Evolutionary conservation across 2,329 filamentous ascomycete genomes (phyloP).

Genomic region (Aspergillus fumigatiaffinis): DNA sequence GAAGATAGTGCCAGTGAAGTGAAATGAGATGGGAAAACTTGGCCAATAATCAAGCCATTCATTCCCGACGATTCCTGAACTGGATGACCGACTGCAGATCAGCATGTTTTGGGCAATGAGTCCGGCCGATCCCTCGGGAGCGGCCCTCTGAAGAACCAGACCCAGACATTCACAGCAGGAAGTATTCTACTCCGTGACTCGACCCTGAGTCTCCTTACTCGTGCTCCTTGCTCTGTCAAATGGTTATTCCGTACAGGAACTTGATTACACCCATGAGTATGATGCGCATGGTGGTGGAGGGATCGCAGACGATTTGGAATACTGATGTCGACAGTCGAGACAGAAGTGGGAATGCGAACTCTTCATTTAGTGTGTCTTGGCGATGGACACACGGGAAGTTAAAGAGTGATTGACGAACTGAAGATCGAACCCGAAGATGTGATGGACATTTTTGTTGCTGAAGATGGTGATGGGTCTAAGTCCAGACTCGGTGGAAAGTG

Average conservation of each 20-base stretch:
- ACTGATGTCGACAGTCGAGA: neutral
- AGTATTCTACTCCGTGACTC: too few species aligned
- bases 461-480: neutral
- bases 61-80: neutral
- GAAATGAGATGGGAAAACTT: neutral
- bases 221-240: neutral
- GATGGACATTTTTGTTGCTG: neutral
- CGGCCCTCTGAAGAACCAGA: too few species aligned
- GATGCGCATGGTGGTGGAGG: neutral
- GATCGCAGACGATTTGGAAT: neutral
- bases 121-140: neutral
- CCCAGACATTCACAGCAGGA: neutral
- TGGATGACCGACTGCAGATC: neutral
- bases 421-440: neutral
- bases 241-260: too few species aligned
- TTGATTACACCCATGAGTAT: neutral
- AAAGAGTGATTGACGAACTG: neutral
- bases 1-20: neutral
- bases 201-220: neutral
- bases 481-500: neutral
- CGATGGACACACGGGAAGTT: neutral
- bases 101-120: neutral
- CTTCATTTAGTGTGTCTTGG: neutral
- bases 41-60: neutral
- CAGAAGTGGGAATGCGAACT: neutral